A percentile compares a stretch with the other conserved stretches of the same genome.
phyloP scores from a whole-genome alignment of 495 filamentous ascomycete species.

The Aspergillus asperescens region DNA sequence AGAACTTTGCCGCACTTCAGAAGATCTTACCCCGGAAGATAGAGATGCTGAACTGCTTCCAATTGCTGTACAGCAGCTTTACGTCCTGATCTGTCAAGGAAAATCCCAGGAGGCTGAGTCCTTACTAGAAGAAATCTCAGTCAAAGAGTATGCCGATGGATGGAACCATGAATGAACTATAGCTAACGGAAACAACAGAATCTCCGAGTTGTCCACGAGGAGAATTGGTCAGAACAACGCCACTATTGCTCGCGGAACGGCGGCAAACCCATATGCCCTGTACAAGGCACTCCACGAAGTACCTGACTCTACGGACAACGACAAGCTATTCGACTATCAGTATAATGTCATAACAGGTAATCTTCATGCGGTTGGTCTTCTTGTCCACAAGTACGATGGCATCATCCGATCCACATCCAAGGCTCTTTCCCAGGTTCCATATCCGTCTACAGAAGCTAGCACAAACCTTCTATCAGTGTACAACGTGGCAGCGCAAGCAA shows the following conservation, averaged over 20 bases:
- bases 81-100: conserved; percentile 66
- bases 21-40: conserved; percentile 79
- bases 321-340: conserved; percentile 76
- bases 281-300: conserved; percentile 61
- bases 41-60: conserved; percentile 77
- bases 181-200: conserved; percentile 44
- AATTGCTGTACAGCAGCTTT: conserved; percentile 81
- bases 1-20: conserved; percentile 78
- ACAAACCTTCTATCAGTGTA: conserved; percentile 65
- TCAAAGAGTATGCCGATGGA: conserved; percentile 50
- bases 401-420: conserved; percentile 62
- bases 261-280: conserved; percentile 70
- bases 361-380: conserved; percentile 64
- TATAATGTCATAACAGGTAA: conserved; percentile 62
- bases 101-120: conserved; percentile 68
- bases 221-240: conserved; percentile 76
- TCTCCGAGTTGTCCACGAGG: conserved; percentile 71
- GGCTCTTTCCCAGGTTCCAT: conserved; percentile 48
- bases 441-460: conserved; percentile 50
- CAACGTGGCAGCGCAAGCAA: conserved; percentile 71
- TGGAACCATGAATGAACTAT: not conserved
- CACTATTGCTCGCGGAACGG: conserved; percentile 50
- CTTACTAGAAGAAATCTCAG: conserved; percentile 58
- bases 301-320: conserved; percentile 54
- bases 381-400: conserved; percentile 70